phyloP scores from a whole-genome alignment of 768 basidiomycete species.

The Leccinellum luteum region DNA sequence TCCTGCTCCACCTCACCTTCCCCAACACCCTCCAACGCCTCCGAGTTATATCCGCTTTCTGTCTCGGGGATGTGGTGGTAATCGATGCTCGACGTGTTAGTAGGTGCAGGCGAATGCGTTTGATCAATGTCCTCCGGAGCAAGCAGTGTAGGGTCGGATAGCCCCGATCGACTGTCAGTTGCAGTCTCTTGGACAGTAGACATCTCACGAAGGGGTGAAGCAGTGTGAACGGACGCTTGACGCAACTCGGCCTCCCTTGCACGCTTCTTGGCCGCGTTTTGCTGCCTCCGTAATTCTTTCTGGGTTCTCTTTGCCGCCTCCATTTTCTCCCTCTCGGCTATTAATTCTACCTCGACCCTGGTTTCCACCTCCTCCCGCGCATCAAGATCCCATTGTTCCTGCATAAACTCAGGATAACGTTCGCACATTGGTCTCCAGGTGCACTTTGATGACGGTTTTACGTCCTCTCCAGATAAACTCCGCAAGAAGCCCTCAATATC shows the following conservation, averaged over 20 bases:
- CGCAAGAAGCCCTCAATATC: constrained; percentile 69
- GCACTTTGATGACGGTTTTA: constrained; percentile 28
- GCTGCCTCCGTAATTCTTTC: constrained; percentile 47
- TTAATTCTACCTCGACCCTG: constrained; percentile 40
- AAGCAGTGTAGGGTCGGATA: constrained; percentile 22
- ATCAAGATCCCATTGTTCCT: constrained; percentile 78
- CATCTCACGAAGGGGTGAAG: constrained; percentile 28
- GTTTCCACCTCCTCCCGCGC: constrained; percentile 74
- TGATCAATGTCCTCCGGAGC: constrained; percentile 33
- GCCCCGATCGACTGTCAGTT: constrained; percentile 28
- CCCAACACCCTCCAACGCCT: constrained; percentile 33
- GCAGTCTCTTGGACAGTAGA: constrained; percentile 29
- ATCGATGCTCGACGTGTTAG: constrained; percentile 49
- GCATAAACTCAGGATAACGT: constrained; percentile 81
- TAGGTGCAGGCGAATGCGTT: constrained; percentile 50
- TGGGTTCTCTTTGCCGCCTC: constrained; percentile 37
- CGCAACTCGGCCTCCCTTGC: constrained; percentile 38
- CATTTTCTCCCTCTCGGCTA: constrained; percentile 44
- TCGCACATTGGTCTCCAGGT: constrained; percentile 82
- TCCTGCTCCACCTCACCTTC: constrained; percentile 29
- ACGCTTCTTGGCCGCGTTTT: constrained; percentile 51
- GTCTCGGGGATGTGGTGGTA: constrained; percentile 36
- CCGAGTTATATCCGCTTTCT: constrained; percentile 59
- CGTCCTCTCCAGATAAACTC: constrained; percentile 32
- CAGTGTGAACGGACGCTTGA: constrained; percentile 21